Evolutionary conservation across 2,329 filamentous ascomycete genomes (phyloP), one percentile per base, ranked within the genome.

Genomic region (Talaromyces funiculosus): DNA sequence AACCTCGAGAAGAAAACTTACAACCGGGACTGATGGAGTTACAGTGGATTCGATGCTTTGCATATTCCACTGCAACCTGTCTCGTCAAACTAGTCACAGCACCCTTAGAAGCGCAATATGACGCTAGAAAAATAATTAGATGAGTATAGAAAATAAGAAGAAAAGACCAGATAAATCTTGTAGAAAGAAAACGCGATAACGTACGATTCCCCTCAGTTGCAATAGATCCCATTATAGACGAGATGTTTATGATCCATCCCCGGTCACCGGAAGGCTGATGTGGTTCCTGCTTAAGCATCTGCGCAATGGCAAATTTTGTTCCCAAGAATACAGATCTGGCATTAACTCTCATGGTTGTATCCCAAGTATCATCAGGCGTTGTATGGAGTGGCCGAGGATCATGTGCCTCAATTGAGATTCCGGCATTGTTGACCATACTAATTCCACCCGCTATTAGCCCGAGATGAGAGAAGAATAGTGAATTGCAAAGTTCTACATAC

Each of bases 171-270:
- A 33, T 10, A 12, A 10, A 10, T 33, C 31, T 10, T 33, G 9
- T 33, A 12, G 31, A 33, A 33, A 33, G 9, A 2, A 5, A 33
- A 33, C 9, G 7, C 4, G 3, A n/a, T n/a, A 33, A 33, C 31
- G 31, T 33, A 33, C 73, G 61, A 57, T 67, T 67, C 38, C 66
- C 31, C 40, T 42, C 61, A 4, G 66, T 63, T 0, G 64, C 79
- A 0, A 80, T 72, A 0, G 78, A 61, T 0, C 78, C 80, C 37
- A 73, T 69, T 14, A 80, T 75, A 1, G 76, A 79, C 0, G 79
- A 73, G 0, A 78, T 76, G 57, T 82, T 82, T 43, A 82, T 74
- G 53, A 82, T 80, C 76, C 79, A 81, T 1, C 80, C 81, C 24
- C 78, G 63, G 49, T 80, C 75, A 16, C 79, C 77, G 2, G 64